phyloP scores from a whole-genome alignment of 805 yeast species.

The Yarrowia phangngaensis region DNA sequence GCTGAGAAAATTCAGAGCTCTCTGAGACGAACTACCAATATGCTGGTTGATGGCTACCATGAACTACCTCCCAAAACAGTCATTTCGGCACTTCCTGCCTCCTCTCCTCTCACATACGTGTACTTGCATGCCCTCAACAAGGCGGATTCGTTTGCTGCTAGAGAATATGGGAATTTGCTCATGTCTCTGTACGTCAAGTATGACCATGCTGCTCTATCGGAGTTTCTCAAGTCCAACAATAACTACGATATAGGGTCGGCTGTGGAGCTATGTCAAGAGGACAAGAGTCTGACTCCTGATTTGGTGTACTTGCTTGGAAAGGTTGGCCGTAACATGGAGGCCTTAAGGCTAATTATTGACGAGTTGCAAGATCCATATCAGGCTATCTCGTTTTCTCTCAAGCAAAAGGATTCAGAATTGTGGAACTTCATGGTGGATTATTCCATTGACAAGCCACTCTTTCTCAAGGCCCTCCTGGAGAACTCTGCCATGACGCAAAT shows the following conservation, averaged over 20 bases:
- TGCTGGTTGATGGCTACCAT: slow-evolving; percentile 61
- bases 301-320: slow-evolving; percentile 76
- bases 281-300: slow-evolving; percentile 56
- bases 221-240: slow-evolving; percentile 54
- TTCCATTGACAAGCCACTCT: slow-evolving; percentile 68
- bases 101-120: slow-evolving; percentile 48
- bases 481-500: slow-evolving; percentile 50
- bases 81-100: slow-evolving; percentile 35
- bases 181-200: slow-evolving; percentile 62
- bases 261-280: slow-evolving; percentile 55
- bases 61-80: slow-evolving; percentile 57
- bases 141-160: slow-evolving; percentile 53
- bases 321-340: slow-evolving; percentile 74
- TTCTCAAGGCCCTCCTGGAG: slow-evolving; percentile 69
- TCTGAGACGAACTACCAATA: slow-evolving; percentile 47
- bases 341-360: slow-evolving; percentile 71
- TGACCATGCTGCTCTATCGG: slow-evolving; percentile 52
- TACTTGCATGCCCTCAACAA: slow-evolving; percentile 59
- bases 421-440: slow-evolving; percentile 74
- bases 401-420: slow-evolving; percentile 64
- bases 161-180: slow-evolving; percentile 62
- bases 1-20: slow-evolving; percentile 43
- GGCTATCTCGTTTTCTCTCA: slow-evolving; percentile 75
- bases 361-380: slow-evolving; percentile 70
- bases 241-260: slow-evolving; percentile 65